Evolutionary conservation across 306 rosid species (phyloP).

Genomic region (Cajanus cajan): DNA sequence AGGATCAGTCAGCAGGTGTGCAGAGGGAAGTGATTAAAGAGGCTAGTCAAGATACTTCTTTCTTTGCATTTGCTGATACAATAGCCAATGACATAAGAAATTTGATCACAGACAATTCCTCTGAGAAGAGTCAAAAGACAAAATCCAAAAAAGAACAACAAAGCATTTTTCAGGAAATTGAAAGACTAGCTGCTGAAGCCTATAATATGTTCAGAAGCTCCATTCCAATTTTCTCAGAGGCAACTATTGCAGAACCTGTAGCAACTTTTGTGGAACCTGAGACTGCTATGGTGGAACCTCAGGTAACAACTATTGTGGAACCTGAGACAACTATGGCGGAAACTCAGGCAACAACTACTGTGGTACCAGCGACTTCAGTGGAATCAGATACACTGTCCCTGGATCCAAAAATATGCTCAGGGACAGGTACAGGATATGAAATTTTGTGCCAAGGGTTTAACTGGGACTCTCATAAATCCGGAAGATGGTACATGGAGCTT

Average conservation of each 20-base stretch:
- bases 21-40: conserved; percentile 35
- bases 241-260: conserved; percentile 37
- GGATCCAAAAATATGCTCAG: conserved; percentile 44
- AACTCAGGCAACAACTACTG: neutral
- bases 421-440: conserved; percentile 78
- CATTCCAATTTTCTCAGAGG: conserved; percentile 47
- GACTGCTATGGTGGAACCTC: neutral
- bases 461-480: conserved; percentile 85
- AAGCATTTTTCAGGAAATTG: conserved; percentile 69
- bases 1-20: conserved; percentile 33
- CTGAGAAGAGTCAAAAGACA: conserved; percentile 44
- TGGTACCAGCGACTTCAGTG: neutral
- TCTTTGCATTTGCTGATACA: conserved; percentile 45
- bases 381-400: conserved; percentile 13
- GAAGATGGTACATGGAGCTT: conserved; percentile 82
- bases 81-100: conserved; percentile 58
- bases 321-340: neutral
- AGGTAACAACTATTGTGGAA: neutral
- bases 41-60: conserved; percentile 35
- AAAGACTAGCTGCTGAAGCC: conserved; percentile 85
- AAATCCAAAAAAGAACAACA: conserved; percentile 57
- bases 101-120: conserved; percentile 51
- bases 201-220: conserved; percentile 69
- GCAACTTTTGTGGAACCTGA: conserved; percentile 15
- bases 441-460: conserved; percentile 90